Conservation (phyloP, 106 monocot genomes). For the Iris macrosiphon region DNA sequence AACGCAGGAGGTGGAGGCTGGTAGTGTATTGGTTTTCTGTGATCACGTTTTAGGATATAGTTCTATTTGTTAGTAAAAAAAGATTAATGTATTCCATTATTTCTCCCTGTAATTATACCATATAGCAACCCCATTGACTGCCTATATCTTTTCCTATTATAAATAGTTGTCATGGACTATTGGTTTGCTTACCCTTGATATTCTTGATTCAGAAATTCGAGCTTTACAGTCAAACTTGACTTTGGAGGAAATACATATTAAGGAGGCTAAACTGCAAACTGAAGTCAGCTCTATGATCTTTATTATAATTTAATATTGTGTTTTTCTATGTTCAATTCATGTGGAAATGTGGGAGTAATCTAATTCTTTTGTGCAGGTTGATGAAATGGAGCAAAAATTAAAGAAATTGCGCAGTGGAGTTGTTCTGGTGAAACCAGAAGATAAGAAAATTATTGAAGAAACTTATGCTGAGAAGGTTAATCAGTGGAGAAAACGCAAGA, state of each 20-base stretch:
- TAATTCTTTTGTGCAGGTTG: slow-evolving; percentile 36
- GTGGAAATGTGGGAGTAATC: not conserved
- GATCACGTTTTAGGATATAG: not conserved
- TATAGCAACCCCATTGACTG: not conserved
- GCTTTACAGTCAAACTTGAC: slow-evolving; percentile 78
- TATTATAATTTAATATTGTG: not conserved
- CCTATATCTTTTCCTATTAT: not conserved
- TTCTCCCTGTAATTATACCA: not conserved
- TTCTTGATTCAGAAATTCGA: slow-evolving; percentile 56
- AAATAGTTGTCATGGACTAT: not conserved
- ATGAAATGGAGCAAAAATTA: slow-evolving; percentile 68
- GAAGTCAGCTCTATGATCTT: slow-evolving; percentile 36
- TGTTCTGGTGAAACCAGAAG: slow-evolving; percentile 76
- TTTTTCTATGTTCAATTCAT: not conserved
- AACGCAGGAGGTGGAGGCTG: slow-evolving; percentile 63
- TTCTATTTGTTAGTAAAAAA: not conserved
- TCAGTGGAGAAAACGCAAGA: slow-evolving; percentile 88
- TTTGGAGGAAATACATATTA: slow-evolving; percentile 56
- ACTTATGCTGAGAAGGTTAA: slow-evolving; percentile 68
- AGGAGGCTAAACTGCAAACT: slow-evolving; percentile 46
- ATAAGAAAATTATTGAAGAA: slow-evolving; percentile 62
- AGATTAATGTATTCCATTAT: not conserved
- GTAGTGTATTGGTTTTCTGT: slow-evolving; percentile 16
- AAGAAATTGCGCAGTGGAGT: slow-evolving; percentile 59
- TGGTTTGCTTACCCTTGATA: not conserved